Base-by-base conservation (phyloP, 352 stramenopile species). In the Thraustochytrium sp. region DNA sequence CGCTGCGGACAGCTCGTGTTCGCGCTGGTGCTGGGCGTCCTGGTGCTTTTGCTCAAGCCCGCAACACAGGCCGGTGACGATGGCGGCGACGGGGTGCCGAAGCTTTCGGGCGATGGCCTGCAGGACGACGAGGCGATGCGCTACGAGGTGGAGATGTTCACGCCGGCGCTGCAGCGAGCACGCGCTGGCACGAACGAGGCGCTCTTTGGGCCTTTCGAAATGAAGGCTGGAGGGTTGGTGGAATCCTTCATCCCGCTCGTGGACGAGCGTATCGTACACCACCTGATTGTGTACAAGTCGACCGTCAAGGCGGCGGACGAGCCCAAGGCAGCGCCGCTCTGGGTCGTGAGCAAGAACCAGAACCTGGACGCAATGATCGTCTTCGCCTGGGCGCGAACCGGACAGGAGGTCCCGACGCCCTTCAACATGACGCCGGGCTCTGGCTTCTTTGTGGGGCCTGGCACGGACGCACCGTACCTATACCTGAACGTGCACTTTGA, bases 261-360 rank as follows among this genome's bases (percentile, higher is more conserved):
- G 18, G 40, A 80, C 31, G 18, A 46, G 68, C 3, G 21, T n/a
- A 40, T 72, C 5, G 68, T 80, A 26, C 68, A 80, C 31, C 68
- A 80, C 34, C 37, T 80, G 48, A 13, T 80, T 34, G 51, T 80
- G 26, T 64, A 65, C 68, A 80, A 80, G 49, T 80, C 68, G 16
- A 53, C 53, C 44, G 34, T 23, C 16, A 3, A 18, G 4, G n/a
- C 51, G 3, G 48, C 44, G n/a, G 53, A 46, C 9, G 9, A 16
- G 11, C 46, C 68, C 23, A 53, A n/a, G 11, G 3, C 29, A 18
- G 34, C 29, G 13, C 21, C 34, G n/a, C 40, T 61, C 34, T 55
- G 68, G 31, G 23, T 80, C 18, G 31, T 51, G 11, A n/a, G 36
- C 13, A 3, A 3, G 18, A 75, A 26, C 2, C 46, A 55, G 3